Conservation (phyloP, 805 yeast species). For the Yarrowia deformans region DNA sequence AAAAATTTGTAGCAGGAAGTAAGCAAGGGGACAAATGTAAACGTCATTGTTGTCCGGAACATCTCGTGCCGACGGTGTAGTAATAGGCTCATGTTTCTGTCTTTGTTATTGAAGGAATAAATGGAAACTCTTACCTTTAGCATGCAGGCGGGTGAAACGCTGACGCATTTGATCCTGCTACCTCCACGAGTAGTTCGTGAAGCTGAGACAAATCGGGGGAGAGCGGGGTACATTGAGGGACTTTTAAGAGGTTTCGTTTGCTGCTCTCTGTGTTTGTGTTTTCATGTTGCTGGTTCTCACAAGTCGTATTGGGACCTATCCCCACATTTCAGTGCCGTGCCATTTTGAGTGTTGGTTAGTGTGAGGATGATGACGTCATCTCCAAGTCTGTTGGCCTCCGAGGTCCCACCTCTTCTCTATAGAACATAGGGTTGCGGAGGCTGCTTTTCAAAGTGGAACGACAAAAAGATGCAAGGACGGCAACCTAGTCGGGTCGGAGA, state of each 20-base stretch:
- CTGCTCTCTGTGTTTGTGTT: neutral
- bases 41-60: neutral
- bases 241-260: neutral
- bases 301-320: neutral
- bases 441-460: conserved; percentile 7
- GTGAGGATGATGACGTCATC: conserved; percentile 5
- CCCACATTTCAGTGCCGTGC: conserved; percentile 21
- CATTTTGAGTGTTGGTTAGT: neutral
- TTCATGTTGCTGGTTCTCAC: neutral
- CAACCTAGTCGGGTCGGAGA: conserved; percentile 20
- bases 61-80: neutral
- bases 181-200: neutral
- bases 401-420: neutral
- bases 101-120: conserved; percentile 1
- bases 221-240: neutral
- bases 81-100: conserved; percentile 21
- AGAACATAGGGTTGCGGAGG: conserved; percentile 14
- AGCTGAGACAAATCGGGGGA: neutral
- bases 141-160: conserved; percentile 15
- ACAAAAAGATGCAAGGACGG: conserved; percentile 1
- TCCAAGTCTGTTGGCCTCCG: neutral
- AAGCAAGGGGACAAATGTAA: conserved; percentile 3
- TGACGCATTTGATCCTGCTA: conserved; percentile 2
- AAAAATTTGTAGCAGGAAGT: conserved; percentile 1
- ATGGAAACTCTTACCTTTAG: conserved; percentile 6